phyloP scores from a whole-genome alignment of 2,329 filamentous ascomycete species.

The Colletotrichum sp. region DNA sequence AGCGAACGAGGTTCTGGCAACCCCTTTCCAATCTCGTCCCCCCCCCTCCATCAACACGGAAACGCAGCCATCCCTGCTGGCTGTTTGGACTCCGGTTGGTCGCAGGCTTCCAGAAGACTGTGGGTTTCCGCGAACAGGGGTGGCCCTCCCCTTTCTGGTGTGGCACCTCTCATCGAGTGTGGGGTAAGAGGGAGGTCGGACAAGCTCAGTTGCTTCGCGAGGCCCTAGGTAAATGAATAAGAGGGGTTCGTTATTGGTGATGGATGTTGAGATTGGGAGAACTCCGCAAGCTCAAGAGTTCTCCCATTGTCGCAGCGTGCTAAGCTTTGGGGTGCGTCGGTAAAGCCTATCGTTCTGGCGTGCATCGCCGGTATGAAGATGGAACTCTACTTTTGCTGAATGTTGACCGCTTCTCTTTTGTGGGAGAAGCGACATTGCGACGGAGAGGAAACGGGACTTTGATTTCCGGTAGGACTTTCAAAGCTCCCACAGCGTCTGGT shows the following conservation, averaged over 20 bases:
- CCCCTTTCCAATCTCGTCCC: conserved; percentile 9
- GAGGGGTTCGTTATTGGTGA: background rate
- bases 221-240: conserved; percentile 2
- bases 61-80: background rate
- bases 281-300: background rate
- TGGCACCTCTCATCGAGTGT: background rate
- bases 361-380: background rate
- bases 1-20: background rate
- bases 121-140: background rate
- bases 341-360: background rate
- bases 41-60: background rate
- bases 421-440: conserved; percentile 8
- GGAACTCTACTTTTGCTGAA: background rate
- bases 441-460: background rate
- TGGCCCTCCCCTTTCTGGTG: background rate
- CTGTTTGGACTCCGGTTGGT: conserved; percentile 3
- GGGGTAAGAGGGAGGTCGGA: conserved; percentile 4
- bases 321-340: background rate
- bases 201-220: background rate
- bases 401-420: background rate
- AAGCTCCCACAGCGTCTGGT: background rate
- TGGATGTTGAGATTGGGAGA: conserved; percentile 1
- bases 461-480: background rate
- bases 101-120: conserved; percentile 15
- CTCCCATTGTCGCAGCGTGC: background rate